These are phyloP conservation scores for Tympanopsis confertula DNA, from an alignment of 2,329 filamentous ascomycete genomes.

Conservation along the genomic window DNA sequence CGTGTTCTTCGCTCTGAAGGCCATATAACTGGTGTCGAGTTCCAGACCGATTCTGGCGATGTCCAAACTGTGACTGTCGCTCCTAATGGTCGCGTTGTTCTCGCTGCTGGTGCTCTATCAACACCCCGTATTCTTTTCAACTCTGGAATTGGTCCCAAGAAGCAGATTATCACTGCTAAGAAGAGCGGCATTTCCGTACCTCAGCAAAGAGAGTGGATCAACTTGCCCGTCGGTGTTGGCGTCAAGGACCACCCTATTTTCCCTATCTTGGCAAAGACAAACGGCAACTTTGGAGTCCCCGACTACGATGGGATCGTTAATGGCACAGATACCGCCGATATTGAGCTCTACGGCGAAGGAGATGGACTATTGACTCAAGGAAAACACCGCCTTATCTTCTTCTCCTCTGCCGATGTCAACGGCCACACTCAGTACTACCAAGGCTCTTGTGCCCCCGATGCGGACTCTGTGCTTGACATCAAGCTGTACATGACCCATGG, in stretches of 20 bases:
- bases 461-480: slow-evolving; percentile 8
- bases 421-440: slow-evolving; percentile 11
- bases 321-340: slow-evolving; percentile 5
- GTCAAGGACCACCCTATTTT: slow-evolving; percentile 42
- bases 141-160: slow-evolving; percentile 55
- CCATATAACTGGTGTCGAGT: slow-evolving; percentile 54
- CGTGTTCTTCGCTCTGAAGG: slow-evolving; percentile 53
- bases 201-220: slow-evolving; percentile 37
- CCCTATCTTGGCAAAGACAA: slow-evolving; percentile 4
- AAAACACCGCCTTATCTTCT: slow-evolving; percentile 10
- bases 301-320: slow-evolving; percentile 6
- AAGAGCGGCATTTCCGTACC: slow-evolving; percentile 39
- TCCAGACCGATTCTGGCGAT: slow-evolving; percentile 39
- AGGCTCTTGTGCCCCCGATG: slow-evolving; percentile 8
- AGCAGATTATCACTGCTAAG: slow-evolving; percentile 42
- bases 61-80: slow-evolving; percentile 53
- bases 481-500: slow-evolving; percentile 12
- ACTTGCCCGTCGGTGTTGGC: slow-evolving; percentile 46
- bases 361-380: slow-evolving; percentile 11
- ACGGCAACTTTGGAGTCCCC: slow-evolving; percentile 2
- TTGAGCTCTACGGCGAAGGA: slow-evolving; percentile 9
- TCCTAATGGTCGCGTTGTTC: slow-evolving; percentile 48
- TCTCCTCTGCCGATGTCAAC: slow-evolving; percentile 10
- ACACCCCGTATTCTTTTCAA: slow-evolving; percentile 58
- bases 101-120: slow-evolving; percentile 60